A percentile compares a stretch with the other conserved stretches of the same genome.
These are phyloP conservation scores for Nicotiana tomentosiformis DNA, from an alignment of 257 asterid species.

Conservation along the genomic window DNA sequence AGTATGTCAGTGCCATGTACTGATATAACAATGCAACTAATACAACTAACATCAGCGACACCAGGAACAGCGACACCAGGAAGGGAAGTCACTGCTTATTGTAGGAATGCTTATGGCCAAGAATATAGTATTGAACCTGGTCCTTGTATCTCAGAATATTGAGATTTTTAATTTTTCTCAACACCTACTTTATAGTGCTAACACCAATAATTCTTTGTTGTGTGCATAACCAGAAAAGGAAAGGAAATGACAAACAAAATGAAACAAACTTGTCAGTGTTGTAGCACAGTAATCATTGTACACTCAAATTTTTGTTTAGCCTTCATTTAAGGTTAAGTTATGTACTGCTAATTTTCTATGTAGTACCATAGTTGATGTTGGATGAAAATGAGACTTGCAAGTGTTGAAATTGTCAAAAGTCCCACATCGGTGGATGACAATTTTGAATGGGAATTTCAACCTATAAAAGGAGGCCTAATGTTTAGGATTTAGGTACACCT, in stretches of 20 bases:
- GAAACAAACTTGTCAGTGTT: background rate
- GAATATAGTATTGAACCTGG: constrained; percentile 38
- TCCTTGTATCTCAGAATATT: constrained; percentile 32
- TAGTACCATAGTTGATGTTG: background rate
- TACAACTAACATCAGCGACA: constrained; percentile 22
- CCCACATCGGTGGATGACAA: too few species aligned
- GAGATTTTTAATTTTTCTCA: background rate
- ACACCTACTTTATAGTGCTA: background rate
- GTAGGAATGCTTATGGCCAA: constrained; percentile 43
- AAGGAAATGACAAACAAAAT: background rate
- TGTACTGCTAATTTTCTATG: background rate
- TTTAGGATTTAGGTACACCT: too few species aligned
- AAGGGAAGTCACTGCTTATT: constrained; percentile 33
- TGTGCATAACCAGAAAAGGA: background rate
- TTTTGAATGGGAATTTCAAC: too few species aligned
- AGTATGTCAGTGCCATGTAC: constrained; percentile 44
- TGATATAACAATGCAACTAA: constrained; percentile 32
- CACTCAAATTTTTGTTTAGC: background rate
- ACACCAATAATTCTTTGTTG: background rate
- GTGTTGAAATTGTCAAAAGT: too few species aligned
- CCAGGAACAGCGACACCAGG: constrained; percentile 24
- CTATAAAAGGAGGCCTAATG: too few species aligned
- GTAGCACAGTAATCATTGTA: background rate
- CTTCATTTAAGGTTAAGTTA: background rate
- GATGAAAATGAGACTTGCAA: too few species aligned